Evolutionary conservation across 108 stramenopile species (phyloP), one percentile per base, ranked within the genome.

Genomic region (Discostella stelligeroides): DNA sequence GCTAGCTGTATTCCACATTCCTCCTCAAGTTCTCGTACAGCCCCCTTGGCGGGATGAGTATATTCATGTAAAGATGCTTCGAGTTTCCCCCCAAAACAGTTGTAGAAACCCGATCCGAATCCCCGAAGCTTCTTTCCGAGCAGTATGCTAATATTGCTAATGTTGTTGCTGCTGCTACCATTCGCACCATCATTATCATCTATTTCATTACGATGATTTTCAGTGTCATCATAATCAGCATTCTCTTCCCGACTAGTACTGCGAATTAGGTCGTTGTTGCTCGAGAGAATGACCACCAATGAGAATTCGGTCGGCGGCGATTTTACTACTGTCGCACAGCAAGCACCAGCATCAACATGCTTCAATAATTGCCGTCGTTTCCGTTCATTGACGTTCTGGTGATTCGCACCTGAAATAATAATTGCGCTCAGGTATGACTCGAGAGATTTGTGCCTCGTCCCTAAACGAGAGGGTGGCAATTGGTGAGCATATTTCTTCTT

Each of bases 41-140:
- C 91, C 18, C 68, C 83, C 40, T 80, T 81, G 15, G 77, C 73
- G 0, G 76, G 85, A 25, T 71, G 50, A 10, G 60, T 39, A 25
- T 54, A 50, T 49, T 79, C 77, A 38, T 60, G 41, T 7, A 49
- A 41, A 38, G 46, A 48, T 42, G 23, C 42, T 13, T 87, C 86
- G 10, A 89, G 68, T 60, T 89, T 89, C 0, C 91, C 91, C 6
- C 88, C 91, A 63, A 92, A 89, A 29, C 84, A 82, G 68, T 81
- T 89, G 64, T 84, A 89, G 65, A 88, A 77, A 1, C 88, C 91
- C 25, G 63, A 67, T 45, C 88, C 91, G 49, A 89, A 88, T 10
- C 91, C 91, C 20, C 91, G 85, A 46, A 84, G 73, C 54, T 89
- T 92, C 46, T 72, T 60, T 4, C 88, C 91, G 47, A 92, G 57